phyloP scores from a whole-genome alignment of 495 filamentous ascomycete genomes.

The Xylaria nigripes region DNA sequence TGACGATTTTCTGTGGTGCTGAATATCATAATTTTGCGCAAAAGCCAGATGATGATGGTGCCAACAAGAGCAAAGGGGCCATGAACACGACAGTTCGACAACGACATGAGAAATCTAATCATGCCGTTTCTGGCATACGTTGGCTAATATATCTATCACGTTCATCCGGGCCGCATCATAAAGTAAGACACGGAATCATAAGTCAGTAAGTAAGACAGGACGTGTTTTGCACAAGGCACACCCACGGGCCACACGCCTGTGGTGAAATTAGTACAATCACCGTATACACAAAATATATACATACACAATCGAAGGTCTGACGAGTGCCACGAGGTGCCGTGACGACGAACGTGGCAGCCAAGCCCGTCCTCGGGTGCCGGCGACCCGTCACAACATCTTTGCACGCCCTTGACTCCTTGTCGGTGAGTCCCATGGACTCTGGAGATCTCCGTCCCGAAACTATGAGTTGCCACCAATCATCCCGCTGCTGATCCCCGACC shows the following conservation, averaged over 20 bases:
- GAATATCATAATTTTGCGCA: too few relatives aligned
- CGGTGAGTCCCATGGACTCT: too few relatives aligned
- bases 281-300: not conserved
- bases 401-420: too few relatives aligned
- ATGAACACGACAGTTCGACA: not conserved
- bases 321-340: not conserved
- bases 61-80: not conserved
- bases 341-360: slow-evolving; percentile 4
- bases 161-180: not conserved
- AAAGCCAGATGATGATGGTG: too few relatives aligned
- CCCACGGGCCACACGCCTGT: not conserved
- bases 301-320: not conserved
- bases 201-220: not conserved
- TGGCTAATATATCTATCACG: not conserved
- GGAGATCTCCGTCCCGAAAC: too few relatives aligned
- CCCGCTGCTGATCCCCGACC: too few relatives aligned
- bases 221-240: not conserved
- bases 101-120: not conserved
- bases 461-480: too few relatives aligned
- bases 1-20: too few relatives aligned
- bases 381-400: slow-evolving; percentile 23
- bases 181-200: not conserved
- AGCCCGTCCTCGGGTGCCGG: slow-evolving; percentile 1
- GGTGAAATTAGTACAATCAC: slow-evolving; percentile 1
- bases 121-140: not conserved